Evolutionary conservation across 192 early-diverging fungal genomes (phyloP).

Genomic region (Rhizophagus sp.): DNA sequence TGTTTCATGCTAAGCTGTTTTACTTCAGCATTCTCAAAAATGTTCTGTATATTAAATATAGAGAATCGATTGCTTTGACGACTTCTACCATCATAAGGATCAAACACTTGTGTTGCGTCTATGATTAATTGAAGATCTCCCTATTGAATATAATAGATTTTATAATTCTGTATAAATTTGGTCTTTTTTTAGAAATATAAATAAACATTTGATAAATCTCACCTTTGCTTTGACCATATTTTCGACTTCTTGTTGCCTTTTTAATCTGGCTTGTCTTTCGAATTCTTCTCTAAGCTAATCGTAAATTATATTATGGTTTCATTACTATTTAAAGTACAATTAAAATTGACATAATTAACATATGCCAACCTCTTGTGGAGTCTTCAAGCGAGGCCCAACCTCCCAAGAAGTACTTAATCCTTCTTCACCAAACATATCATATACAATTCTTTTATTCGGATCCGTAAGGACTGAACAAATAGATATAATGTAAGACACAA

Average conservation of each 20-base stretch:
- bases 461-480: constrained; percentile 70
- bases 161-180: not conserved
- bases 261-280: constrained; percentile 59
- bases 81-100: constrained; percentile 42
- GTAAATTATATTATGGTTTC: not conserved
- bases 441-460: constrained; percentile 73
- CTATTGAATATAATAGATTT: constrained; percentile 8
- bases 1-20: constrained; percentile 59
- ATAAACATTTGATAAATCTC: not conserved
- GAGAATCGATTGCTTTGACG: constrained; percentile 40
- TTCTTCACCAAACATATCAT: constrained; percentile 93
- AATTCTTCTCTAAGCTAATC: constrained; percentile 66
- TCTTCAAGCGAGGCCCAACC: constrained; percentile 67
- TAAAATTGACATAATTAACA: not conserved
- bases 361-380: constrained; percentile 57
- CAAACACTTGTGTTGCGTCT: constrained; percentile 52
- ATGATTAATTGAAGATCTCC: constrained; percentile 55
- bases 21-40: constrained; percentile 37
- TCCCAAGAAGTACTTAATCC: constrained; percentile 66
- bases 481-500: constrained; percentile 10
- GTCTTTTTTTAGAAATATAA: too few species aligned
- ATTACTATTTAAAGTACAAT: not conserved
- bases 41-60: constrained; percentile 9
- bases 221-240: constrained; percentile 63
- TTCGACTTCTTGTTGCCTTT: constrained; percentile 65